These are phyloP conservation scores for Penicillium sp. DNA, from an alignment of 2,329 filamentous ascomycete genomes.

Conservation along the genomic window DNA sequence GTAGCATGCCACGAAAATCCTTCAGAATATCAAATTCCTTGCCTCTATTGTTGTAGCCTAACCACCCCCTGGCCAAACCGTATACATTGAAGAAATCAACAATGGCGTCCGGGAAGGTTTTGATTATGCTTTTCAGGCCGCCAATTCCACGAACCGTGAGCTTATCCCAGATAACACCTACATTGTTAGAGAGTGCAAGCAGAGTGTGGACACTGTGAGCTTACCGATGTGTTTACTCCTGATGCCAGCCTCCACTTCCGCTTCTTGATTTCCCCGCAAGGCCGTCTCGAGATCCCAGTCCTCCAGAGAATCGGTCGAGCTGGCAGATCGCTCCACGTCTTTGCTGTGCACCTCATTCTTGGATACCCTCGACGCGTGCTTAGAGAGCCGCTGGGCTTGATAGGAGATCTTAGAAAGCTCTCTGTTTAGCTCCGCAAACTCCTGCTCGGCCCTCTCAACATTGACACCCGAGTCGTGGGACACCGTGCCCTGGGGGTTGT, in stretches of 20 bases:
- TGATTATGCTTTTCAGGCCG: slow-evolving; percentile 72
- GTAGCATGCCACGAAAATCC: slow-evolving; percentile 64
- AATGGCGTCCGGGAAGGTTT: slow-evolving; percentile 79
- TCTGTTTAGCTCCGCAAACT: slow-evolving; percentile 47
- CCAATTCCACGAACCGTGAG: slow-evolving; percentile 77
- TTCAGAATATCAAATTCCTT: slow-evolving; percentile 71
- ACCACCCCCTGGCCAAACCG: slow-evolving; percentile 65
- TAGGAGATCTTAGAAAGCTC: slow-evolving; percentile 46
- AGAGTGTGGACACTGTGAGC: slow-evolving; percentile 9
- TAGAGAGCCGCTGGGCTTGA: slow-evolving; percentile 41
- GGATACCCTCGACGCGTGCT: slow-evolving; percentile 36
- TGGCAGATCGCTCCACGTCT: slow-evolving; percentile 65
- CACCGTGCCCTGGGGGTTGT: slow-evolving; percentile 39
- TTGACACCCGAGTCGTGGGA: slow-evolving; percentile 46
- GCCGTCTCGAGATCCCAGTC: slow-evolving; percentile 77
- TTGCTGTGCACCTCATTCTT: slow-evolving; percentile 28
- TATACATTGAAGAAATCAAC: slow-evolving; percentile 77
- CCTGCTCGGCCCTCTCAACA: slow-evolving; percentile 52
- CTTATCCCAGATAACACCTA: slow-evolving; percentile 76
- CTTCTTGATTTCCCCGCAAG: slow-evolving; percentile 71
- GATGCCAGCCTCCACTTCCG: slow-evolving; percentile 78
- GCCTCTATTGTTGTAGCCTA: slow-evolving; percentile 71
- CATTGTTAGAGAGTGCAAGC: not conserved
- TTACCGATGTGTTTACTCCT: slow-evolving; percentile 73
- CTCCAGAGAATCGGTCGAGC: slow-evolving; percentile 52